phyloP scores from a whole-genome alignment of 2,329 filamentous ascomycete genomes.

The Ceratocystis alfenasii region DNA sequence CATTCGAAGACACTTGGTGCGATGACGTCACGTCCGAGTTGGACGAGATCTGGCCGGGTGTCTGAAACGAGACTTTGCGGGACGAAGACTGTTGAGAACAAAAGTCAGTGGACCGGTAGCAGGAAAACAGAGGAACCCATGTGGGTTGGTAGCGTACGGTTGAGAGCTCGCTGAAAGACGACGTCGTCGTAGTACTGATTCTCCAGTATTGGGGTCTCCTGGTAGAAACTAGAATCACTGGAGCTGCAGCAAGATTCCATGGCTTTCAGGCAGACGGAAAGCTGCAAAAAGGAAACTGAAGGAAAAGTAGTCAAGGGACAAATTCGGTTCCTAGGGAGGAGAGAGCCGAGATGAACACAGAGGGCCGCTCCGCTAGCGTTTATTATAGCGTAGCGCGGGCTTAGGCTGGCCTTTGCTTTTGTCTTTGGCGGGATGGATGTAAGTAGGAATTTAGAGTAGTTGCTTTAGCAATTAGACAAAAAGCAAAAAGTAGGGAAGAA shows the following conservation, averaged over 20 bases:
- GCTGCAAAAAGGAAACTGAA: too few relatives aligned
- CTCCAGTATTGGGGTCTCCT: conserved; percentile 37
- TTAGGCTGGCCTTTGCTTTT: background rate
- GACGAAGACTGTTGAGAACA: conserved; percentile 36
- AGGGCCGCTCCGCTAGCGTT: background rate
- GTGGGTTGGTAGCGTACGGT: conserved; percentile 31
- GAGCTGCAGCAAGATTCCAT: background rate
- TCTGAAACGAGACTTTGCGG: conserved; percentile 32
- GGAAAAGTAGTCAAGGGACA: background rate
- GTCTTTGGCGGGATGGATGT: background rate
- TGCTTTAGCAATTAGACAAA: background rate
- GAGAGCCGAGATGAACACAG: background rate
- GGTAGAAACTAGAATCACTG: conserved; percentile 45
- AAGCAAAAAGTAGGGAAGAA: background rate
- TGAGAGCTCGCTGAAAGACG: conserved; percentile 40
- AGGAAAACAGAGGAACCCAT: background rate
- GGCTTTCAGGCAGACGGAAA: background rate
- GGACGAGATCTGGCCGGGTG: conserved; percentile 35
- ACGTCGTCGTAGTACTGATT: conserved; percentile 48
- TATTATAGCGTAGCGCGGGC: background rate
- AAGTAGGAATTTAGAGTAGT: background rate
- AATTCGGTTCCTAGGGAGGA: background rate
- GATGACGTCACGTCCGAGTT: conserved; percentile 42
- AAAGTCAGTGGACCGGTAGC: background rate
- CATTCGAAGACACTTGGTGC: conserved; percentile 43